Conservation (phyloP, 495 filamentous ascomycete genomes). For the Xylaria telfairii region DNA sequence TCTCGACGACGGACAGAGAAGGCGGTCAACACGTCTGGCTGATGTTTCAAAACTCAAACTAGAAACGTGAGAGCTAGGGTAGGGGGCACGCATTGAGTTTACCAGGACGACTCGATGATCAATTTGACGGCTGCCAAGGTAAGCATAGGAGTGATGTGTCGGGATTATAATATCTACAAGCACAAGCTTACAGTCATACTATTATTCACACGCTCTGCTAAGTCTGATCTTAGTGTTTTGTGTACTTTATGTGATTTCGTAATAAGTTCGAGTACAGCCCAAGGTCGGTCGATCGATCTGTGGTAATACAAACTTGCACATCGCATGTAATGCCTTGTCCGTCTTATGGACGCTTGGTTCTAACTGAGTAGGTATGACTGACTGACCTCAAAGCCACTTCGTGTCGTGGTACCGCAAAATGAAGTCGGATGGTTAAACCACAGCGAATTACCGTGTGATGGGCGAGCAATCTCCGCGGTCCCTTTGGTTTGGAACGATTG, state of each 20-base stretch:
- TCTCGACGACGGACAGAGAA: not conserved
- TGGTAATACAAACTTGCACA: not conserved
- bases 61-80: constrained; percentile 11
- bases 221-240: not conserved
- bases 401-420: not conserved
- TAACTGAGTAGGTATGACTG: constrained; percentile 7
- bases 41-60: not conserved
- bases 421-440: constrained; percentile 6
- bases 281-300: not conserved
- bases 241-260: not conserved
- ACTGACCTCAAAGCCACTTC: not conserved
- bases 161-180: not conserved
- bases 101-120: not conserved
- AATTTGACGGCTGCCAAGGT: not conserved
- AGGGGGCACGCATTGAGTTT: not conserved
- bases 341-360: not conserved
- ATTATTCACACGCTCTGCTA: not conserved
- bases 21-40: not conserved
- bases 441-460: not conserved
- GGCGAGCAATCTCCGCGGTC: constrained; percentile 1
- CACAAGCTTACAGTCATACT: not conserved
- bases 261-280: not conserved
- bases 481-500: not conserved
- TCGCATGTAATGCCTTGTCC: not conserved
- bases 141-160: not conserved